A percentile compares a stretch with the other conserved stretches of the same genome.
These are phyloP conservation scores for Calocybe cyanea DNA, from an alignment of 768 basidiomycete genomes.

Conservation along the genomic window DNA sequence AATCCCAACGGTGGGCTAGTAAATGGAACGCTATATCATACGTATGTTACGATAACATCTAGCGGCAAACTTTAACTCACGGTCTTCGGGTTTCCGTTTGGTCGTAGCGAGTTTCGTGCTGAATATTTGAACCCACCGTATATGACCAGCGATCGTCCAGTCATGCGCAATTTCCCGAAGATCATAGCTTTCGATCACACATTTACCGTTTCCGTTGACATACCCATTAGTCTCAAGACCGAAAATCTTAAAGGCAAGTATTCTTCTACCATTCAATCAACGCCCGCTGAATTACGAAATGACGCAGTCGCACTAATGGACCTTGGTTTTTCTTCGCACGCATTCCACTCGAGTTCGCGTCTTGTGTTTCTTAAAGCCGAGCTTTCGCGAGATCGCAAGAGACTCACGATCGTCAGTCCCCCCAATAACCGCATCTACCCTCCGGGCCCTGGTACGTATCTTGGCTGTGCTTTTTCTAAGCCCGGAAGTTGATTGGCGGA, in stretches of 20 bases:
- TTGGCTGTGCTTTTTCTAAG: conserved; percentile 3
- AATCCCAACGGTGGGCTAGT: conserved; percentile 35
- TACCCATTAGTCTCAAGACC: conserved; percentile 25
- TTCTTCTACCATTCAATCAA: not conserved
- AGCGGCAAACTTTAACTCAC: conserved; percentile 8
- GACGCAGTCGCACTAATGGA: conserved; percentile 34
- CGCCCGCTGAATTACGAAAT: not conserved
- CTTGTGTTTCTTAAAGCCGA: conserved; percentile 32
- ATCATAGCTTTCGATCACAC: conserved; percentile 32
- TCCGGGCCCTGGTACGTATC: conserved; percentile 34
- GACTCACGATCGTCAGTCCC: conserved; percentile 30
- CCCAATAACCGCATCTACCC: conserved; percentile 34
- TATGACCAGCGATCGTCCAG: conserved; percentile 33
- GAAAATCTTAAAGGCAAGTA: conserved; percentile 24
- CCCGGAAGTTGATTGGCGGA: not conserved
- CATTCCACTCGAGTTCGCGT: conserved; percentile 35
- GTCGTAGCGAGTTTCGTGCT: conserved; percentile 32
- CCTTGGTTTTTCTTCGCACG: conserved; percentile 39
- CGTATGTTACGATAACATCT: conserved; percentile 15
- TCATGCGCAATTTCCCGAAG: conserved; percentile 29
- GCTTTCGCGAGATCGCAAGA: conserved; percentile 26
- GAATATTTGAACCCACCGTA: conserved; percentile 41
- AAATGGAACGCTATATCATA: conserved; percentile 3
- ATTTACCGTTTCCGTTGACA: conserved; percentile 29
- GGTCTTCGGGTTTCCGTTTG: conserved; percentile 10